A percentile compares a stretch with the other conserved stretches of the same genome.
These are phyloP conservation scores for Saccharomycopsis synnaedendra DNA, from an alignment of 805 yeast genomes.

Conservation along the genomic window DNA sequence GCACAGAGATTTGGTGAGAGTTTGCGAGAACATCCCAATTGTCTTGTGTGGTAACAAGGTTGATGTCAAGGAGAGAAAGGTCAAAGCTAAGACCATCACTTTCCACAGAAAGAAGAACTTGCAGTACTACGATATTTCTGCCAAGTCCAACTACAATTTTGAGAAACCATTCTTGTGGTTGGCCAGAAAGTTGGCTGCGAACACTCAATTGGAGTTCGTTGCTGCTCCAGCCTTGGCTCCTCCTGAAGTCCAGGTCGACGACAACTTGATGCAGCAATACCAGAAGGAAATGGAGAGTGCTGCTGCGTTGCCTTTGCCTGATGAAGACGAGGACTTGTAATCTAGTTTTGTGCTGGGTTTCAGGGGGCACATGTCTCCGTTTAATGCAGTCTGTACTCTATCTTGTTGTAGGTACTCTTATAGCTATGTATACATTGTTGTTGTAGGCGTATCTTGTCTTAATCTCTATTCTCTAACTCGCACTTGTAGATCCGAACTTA, in stretches of 20 bases:
- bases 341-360: neutral
- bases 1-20: conserved; percentile 99
- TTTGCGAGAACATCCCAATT: conserved; percentile 98
- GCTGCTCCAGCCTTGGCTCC: conserved; percentile 99
- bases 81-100: conserved; percentile 98
- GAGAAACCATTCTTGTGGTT: conserved; percentile 99
- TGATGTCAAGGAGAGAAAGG: conserved; percentile 99
- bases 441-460: too few relatives aligned
- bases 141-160: conserved; percentile 98
- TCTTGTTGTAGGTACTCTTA: too few relatives aligned
- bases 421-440: too few relatives aligned
- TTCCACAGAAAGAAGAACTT: conserved; percentile 99
- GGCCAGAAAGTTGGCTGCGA: conserved; percentile 97
- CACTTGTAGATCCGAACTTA: neutral
- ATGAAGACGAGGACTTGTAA: conserved; percentile 98
- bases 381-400: too few relatives aligned
- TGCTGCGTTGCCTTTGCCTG: conserved; percentile 98
- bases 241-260: conserved; percentile 97
- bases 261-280: conserved; percentile 93
- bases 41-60: conserved; percentile 99
- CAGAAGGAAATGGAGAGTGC: conserved; percentile 99
- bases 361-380: too few relatives aligned
- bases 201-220: conserved; percentile 95
- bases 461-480: too few relatives aligned
- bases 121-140: conserved; percentile 98